Conservation (phyloP, 2,329 filamentous ascomycete genomes). For the Pseudocercospora pini-densiflorae region DNA sequence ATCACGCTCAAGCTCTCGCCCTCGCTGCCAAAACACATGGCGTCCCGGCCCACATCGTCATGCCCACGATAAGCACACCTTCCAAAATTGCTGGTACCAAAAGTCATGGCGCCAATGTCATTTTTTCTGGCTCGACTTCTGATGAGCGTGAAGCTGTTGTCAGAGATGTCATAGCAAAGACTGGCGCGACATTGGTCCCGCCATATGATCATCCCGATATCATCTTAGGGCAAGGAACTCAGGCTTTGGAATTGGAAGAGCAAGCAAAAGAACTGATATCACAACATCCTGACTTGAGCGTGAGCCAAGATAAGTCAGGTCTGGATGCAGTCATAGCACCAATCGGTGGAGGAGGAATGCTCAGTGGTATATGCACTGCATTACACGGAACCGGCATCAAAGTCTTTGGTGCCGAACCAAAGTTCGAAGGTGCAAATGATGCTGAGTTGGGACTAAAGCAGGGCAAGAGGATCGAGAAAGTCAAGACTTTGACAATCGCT, state of each 20-base stretch:
- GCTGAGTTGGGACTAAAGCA: slow-evolving; percentile 70
- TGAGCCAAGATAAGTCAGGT: slow-evolving; percentile 26
- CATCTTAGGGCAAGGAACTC: slow-evolving; percentile 90
- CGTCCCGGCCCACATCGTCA: slow-evolving; percentile 85
- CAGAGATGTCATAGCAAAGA: slow-evolving; percentile 68
- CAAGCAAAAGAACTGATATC: slow-evolving; percentile 66
- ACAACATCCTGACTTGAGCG: slow-evolving; percentile 36
- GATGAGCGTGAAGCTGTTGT: slow-evolving; percentile 81
- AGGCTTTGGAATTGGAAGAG: slow-evolving; percentile 78
- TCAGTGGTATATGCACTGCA: slow-evolving; percentile 80
- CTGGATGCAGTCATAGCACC: slow-evolving; percentile 71
- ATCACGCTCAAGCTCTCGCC: slow-evolving; percentile 91
- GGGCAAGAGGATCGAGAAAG: slow-evolving; percentile 67
- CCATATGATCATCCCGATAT: slow-evolving; percentile 94
- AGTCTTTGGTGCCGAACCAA: slow-evolving; percentile 88
- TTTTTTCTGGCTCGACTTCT: slow-evolving; percentile 81
- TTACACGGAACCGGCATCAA: slow-evolving; percentile 70
- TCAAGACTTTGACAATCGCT: slow-evolving; percentile 80
- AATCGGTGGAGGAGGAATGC: slow-evolving; percentile 85
- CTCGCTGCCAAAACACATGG: slow-evolving; percentile 76
- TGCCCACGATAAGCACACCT: slow-evolving; percentile 84
- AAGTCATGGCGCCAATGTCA: slow-evolving; percentile 75
- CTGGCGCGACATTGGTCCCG: slow-evolving; percentile 78
- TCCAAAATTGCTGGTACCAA: slow-evolving; percentile 84
- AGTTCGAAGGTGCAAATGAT: slow-evolving; percentile 83